Evolutionary conservation across 2,329 filamentous ascomycete species (phyloP).

Genomic region (Trichoderma sp.): DNA sequence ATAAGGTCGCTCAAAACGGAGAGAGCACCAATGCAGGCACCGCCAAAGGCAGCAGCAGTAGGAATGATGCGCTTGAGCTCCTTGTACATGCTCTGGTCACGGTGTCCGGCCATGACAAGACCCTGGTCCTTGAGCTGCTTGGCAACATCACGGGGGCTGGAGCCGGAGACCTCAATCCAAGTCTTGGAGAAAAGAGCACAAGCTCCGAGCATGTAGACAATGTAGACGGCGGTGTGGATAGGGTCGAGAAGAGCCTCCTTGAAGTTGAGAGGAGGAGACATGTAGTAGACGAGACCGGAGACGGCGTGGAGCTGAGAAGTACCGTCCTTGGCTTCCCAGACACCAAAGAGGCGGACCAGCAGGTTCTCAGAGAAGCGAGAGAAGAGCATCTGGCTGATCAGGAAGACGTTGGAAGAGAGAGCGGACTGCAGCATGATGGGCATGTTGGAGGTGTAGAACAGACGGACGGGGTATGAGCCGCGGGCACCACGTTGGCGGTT

Average conservation of each 20-base stretch:
- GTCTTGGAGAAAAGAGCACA: constrained; percentile 99
- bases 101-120: constrained; percentile 98
- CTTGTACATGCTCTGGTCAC: constrained; percentile 99
- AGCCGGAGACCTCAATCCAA: constrained; percentile 99
- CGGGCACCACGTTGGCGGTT: constrained; percentile 98
- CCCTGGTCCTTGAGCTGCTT: constrained; percentile 99
- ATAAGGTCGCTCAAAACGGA: constrained; percentile 95
- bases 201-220: constrained; percentile 95
- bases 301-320: constrained; percentile 92
- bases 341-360: constrained; percentile 92
- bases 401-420: constrained; percentile 97
- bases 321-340: constrained; percentile 97
- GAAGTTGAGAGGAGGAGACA: constrained; percentile 97
- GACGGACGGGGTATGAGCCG: constrained; percentile 95
- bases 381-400: constrained; percentile 99
- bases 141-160: constrained; percentile 94
- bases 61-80: constrained; percentile 99
- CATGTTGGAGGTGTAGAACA: constrained; percentile 99
- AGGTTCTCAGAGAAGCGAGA: constrained; percentile 99
- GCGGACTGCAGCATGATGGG: constrained; percentile 99
- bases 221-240: constrained; percentile 93
- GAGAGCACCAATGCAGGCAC: constrained; percentile 96
- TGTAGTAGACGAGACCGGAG: constrained; percentile 98
- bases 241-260: constrained; percentile 95
- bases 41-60: constrained; percentile 95